Evolutionary conservation across 306 rosid species (phyloP), one percentile per base, ranked within the genome.

Genomic region (Castanospermum australe): DNA sequence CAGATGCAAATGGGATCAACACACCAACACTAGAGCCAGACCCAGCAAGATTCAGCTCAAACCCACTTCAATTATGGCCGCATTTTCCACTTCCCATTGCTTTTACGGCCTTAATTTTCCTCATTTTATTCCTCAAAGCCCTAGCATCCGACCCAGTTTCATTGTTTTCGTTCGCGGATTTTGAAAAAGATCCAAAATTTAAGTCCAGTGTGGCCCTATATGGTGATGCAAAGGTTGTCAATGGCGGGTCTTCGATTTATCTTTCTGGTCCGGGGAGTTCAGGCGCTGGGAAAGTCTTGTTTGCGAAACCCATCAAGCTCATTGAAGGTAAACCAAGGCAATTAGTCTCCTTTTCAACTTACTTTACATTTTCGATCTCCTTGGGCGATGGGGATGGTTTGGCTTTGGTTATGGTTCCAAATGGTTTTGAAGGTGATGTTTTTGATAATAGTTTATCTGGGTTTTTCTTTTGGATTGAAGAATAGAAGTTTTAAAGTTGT

Each of bases 271-370:
- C 82, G 17, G 86, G 6, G 67, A 69, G 81, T 77, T 87, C 86
- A 17, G 75, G 83, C 65, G 68, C 81, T 74, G 97, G 98, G 67
- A 73, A 80, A 67, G 81, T 89, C 76, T 24, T 86, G 71, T 92
- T 79, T 92, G 90, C 82, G 86, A 90, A 80, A 70, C 88, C 99
- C 90, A 83, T 95, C 82, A 81, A 81, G 88, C 87, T 92, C 50
- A 28, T 81, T 44, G 87, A 89, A 91, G 98, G 99, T 91, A 91
- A 87, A 76, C 83, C 95, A 67, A 84, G 60, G 81, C 88, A 87
- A 84, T 77, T 86, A 67, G 82, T 87, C 18, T 92, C 94, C 13
- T 91, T 92, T 84, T 90, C 94, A 5, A 89, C 92, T 14, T 81
- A 86, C 75, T 92, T 95, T 87, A 78, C 94, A 5, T 86, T 91